Base-by-base conservation (phyloP, 768 basidiomycete species). In the Collybia nuda region DNA sequence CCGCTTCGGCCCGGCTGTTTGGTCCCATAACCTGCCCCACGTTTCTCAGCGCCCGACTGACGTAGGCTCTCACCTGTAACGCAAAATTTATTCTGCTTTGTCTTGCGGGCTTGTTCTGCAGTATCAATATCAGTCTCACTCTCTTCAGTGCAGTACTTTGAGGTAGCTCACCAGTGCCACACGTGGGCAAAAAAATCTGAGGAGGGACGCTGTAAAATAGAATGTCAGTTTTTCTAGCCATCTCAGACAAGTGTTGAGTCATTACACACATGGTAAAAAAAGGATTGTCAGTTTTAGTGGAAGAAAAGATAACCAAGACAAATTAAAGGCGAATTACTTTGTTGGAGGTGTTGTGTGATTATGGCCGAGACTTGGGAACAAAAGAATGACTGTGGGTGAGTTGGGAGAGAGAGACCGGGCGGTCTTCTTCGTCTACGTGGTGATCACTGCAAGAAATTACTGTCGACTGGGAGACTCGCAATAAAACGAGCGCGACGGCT, bases 321-420 rank as follows among this genome's bases (percentile, higher is more conserved):
- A 56, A 63, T 61, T 63, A 63, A 60, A 60, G 51, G 54, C 57
- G 60, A 54, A 67, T 63, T 67, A 70, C 59, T 66, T 59, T 61
- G 57, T 61, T 64, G 55, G 64, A 56, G 50, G 46, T 32, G 49
- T 51, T 51, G 54, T 55, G 59, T 50, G 54, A 58, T 42, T 46
- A 48, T 53, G 40, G 28, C 51, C 43, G 48, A 28, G 53, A 61
- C 56, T 56, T 44, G 54, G 59, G 62, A 67, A 65, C 63, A 75
- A 77, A 77, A 59, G 74, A 77, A 65, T 72, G 75, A 77, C 74
- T 75, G 67, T 56, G 63, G 70, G 74, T 76, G 72, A 76, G 73
- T 67, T 32, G 9, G 32, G 14, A 32, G 32, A 32, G 32, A 62
- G 61, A 69, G 60, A 57, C 56, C 35, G 52, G 49, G 48, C 50